Conservation (phyloP, 208 protist genomes). For the Leishmania martiniquensis region DNA sequence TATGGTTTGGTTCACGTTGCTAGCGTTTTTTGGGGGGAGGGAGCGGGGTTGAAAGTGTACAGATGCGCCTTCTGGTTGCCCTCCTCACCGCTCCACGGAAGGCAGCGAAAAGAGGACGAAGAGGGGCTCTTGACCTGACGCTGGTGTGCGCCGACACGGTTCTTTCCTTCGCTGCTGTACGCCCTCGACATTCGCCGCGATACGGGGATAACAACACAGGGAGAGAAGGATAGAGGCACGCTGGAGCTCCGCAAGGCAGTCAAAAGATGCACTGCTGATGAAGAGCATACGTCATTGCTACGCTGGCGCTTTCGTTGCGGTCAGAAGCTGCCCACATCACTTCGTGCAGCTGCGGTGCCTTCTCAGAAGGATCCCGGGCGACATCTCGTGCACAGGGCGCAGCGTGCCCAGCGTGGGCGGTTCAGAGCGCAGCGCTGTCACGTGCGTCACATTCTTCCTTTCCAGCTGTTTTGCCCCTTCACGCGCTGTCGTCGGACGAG, state of each 20-base stretch:
- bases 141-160: too few relatives aligned
- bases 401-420: constrained; percentile 30
- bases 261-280: background rate
- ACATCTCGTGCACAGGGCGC: constrained; percentile 43
- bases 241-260: background rate
- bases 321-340: background rate
- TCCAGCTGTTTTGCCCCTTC: background rate
- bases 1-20: background rate
- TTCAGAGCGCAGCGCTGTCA: background rate
- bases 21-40: background rate
- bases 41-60: background rate
- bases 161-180: too few relatives aligned
- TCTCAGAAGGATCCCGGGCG: constrained; percentile 34
- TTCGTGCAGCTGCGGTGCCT: background rate
- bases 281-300: background rate
- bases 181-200: too few relatives aligned
- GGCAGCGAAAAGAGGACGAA: background rate
- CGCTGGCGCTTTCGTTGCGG: background rate
- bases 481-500: background rate
- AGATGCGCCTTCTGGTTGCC: background rate
- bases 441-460: background rate
- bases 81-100: background rate
- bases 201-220: background rate
- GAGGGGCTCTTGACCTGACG: too few relatives aligned
- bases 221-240: background rate